A percentile compares a stretch with the other conserved stretches of the same genome.
These are phyloP conservation scores for Pythium insidiosum DNA, from an alignment of 352 stramenopile species.

Conservation along the genomic window DNA sequence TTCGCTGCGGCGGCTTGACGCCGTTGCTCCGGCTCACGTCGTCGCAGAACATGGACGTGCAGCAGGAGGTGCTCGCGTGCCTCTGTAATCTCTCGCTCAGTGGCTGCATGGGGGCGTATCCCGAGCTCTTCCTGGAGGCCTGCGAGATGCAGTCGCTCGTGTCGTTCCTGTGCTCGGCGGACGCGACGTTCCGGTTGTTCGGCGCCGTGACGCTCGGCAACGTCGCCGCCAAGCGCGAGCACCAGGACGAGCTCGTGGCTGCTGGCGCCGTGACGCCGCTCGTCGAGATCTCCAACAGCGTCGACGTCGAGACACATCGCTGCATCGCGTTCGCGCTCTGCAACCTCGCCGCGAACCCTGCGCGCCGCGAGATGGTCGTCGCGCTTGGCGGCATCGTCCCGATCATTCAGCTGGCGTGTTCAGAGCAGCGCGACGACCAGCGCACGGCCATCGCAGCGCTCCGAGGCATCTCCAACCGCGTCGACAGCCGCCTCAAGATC, in stretches of 20 bases:
- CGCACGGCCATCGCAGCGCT: slow-evolving; percentile 89
- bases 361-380: slow-evolving; percentile 88
- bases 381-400: slow-evolving; percentile 88
- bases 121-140: slow-evolving; percentile 84
- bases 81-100: slow-evolving; percentile 96
- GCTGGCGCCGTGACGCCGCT: slow-evolving; percentile 87
- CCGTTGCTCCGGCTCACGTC: slow-evolving; percentile 86
- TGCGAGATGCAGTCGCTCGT: slow-evolving; percentile 90
- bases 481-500: slow-evolving; percentile 81
- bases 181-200: slow-evolving; percentile 94
- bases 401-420: slow-evolving; percentile 93
- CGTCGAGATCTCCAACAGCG: slow-evolving; percentile 87
- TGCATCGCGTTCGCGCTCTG: slow-evolving; percentile 96
- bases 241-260: slow-evolving; percentile 76
- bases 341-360: slow-evolving; percentile 89
- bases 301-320: slow-evolving; percentile 92
- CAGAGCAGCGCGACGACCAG: slow-evolving; percentile 83
- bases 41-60: slow-evolving; percentile 91
- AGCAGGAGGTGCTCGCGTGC: slow-evolving; percentile 93
- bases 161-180: slow-evolving; percentile 92
- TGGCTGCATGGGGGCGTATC: slow-evolving; percentile 90
- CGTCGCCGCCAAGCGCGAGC: slow-evolving; percentile 74
- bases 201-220: slow-evolving; percentile 95
- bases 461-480: slow-evolving; percentile 78
- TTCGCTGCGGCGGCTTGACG: slow-evolving; percentile 79